Conservation (phyloP, 805 yeast genomes). For the Monosporozyma siamensis region DNA sequence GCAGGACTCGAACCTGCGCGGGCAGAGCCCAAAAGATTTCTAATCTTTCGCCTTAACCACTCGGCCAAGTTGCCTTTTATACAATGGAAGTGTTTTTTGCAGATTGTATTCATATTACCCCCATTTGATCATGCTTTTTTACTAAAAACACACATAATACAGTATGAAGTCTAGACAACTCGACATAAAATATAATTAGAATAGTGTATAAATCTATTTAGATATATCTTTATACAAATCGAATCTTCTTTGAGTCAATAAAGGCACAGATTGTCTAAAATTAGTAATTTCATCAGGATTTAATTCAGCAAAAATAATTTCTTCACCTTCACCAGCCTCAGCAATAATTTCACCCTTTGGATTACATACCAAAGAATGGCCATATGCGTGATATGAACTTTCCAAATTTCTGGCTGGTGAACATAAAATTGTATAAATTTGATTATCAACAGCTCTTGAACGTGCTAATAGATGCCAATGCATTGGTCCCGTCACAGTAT, state of each 20-base stretch:
- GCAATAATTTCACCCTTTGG: slow-evolving; percentile 52
- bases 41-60: slow-evolving; percentile 60
- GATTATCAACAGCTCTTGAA: slow-evolving; percentile 68
- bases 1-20: slow-evolving; percentile 68
- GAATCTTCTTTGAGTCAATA: slow-evolving; percentile 59
- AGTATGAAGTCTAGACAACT: too few relatives aligned
- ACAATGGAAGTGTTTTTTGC: too few relatives aligned
- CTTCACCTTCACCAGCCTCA: slow-evolving; percentile 75
- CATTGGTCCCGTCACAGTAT: slow-evolving; percentile 75
- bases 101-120: too few relatives aligned
- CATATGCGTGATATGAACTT: slow-evolving; percentile 52
- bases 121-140: too few relatives aligned
- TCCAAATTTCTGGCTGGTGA: slow-evolving; percentile 79
- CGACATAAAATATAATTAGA: too few relatives aligned
- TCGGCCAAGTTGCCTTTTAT: slow-evolving; percentile 47
- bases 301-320: slow-evolving; percentile 62
- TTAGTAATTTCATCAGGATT: slow-evolving; percentile 49
- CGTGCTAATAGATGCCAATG: slow-evolving; percentile 74
- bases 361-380: slow-evolving; percentile 55
- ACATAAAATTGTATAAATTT: slow-evolving; percentile 63
- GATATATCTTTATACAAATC: slow-evolving; percentile 40
- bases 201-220: too few relatives aligned
- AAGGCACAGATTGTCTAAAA: slow-evolving; percentile 61
- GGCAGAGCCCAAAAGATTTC: slow-evolving; percentile 51
- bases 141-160: not conserved